These are phyloP conservation scores for Epichloe bromicola DNA, from an alignment of 2,329 filamentous ascomycete species.

Conservation along the genomic window DNA sequence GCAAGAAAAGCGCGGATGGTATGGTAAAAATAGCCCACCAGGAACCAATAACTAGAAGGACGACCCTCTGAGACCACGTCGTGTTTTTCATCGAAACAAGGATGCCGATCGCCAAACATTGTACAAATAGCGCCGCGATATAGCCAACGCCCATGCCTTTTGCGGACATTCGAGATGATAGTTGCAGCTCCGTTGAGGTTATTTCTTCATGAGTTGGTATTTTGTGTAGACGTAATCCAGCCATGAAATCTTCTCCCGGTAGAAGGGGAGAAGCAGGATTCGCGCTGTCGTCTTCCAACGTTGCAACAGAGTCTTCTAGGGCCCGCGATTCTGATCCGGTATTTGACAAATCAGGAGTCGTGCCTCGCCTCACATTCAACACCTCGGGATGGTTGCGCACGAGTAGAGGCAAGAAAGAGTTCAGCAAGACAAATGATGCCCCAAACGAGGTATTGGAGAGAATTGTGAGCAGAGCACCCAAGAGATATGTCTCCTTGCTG, in stretches of 20 bases:
- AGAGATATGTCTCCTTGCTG: slow-evolving; percentile 58
- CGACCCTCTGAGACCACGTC: slow-evolving; percentile 74
- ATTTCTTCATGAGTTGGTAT: slow-evolving; percentile 33
- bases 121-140: slow-evolving; percentile 70
- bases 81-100: slow-evolving; percentile 62
- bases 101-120: slow-evolving; percentile 67
- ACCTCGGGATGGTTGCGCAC: slow-evolving; percentile 67
- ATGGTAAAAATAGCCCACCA: slow-evolving; percentile 95
- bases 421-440: slow-evolving; percentile 86
- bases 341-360: slow-evolving; percentile 19
- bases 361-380: slow-evolving; percentile 15
- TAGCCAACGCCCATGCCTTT: slow-evolving; percentile 93
- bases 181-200: slow-evolving; percentile 54
- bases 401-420: slow-evolving; percentile 85
- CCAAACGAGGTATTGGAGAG: slow-evolving; percentile 90
- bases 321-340: slow-evolving; percentile 22
- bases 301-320: slow-evolving; percentile 20
- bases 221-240: slow-evolving; percentile 21
- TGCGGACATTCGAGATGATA: slow-evolving; percentile 85
- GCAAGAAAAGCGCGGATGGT: slow-evolving; percentile 75
- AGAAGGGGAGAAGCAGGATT: slow-evolving; percentile 37
- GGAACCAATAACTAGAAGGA: slow-evolving; percentile 70
- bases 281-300: slow-evolving; percentile 17
- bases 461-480: slow-evolving; percentile 76
- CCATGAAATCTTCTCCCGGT: slow-evolving; percentile 13